Conservation (phyloP, 2,329 filamentous ascomycete genomes). For the Aspergillus floridensis region DNA sequence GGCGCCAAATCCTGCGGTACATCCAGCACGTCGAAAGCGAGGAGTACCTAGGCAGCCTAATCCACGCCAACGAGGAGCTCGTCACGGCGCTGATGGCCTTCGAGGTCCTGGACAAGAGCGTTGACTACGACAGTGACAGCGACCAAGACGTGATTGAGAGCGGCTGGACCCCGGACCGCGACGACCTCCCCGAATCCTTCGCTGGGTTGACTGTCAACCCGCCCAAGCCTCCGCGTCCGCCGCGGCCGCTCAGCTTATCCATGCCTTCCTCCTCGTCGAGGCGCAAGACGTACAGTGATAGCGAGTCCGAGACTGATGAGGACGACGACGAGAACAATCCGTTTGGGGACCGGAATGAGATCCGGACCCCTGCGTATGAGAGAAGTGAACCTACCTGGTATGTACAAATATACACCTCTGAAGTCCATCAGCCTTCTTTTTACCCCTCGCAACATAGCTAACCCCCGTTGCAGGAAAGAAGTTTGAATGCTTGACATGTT, state of each 20-base stretch:
- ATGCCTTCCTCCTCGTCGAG: conserved; percentile 21
- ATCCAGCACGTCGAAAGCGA: conserved; percentile 90
- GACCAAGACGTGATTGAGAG: conserved; percentile 52
- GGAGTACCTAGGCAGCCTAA: conserved; percentile 83
- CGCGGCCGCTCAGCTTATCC: conserved; percentile 59
- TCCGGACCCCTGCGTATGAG: conserved; percentile 34
- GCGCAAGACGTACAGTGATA: conserved; percentile 49
- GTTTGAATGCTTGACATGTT: conserved; percentile 17
- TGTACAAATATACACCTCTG: conserved; percentile 5
- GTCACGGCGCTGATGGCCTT: conserved; percentile 90
- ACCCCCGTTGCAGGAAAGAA: conserved; percentile 26
- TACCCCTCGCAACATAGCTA: conserved; percentile 7
- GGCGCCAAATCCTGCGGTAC: conserved; percentile 82
- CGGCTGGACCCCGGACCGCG: conserved; percentile 29
- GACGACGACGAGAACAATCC: conserved; percentile 82
- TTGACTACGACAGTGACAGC: conserved; percentile 63
- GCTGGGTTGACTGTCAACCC: conserved; percentile 37
- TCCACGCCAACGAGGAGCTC: conserved; percentile 95
- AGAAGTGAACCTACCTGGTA: conserved; percentile 37
- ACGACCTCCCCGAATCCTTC: conserved; percentile 32
- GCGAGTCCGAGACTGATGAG: conserved; percentile 51
- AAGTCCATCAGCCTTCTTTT: not conserved
- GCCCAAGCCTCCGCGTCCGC: conserved; percentile 47
- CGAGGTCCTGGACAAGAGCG: conserved; percentile 75
- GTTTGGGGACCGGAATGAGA: conserved; percentile 77